Conservation (phyloP, 768 basidiomycete species). For the Lentinula detonsa region DNA sequence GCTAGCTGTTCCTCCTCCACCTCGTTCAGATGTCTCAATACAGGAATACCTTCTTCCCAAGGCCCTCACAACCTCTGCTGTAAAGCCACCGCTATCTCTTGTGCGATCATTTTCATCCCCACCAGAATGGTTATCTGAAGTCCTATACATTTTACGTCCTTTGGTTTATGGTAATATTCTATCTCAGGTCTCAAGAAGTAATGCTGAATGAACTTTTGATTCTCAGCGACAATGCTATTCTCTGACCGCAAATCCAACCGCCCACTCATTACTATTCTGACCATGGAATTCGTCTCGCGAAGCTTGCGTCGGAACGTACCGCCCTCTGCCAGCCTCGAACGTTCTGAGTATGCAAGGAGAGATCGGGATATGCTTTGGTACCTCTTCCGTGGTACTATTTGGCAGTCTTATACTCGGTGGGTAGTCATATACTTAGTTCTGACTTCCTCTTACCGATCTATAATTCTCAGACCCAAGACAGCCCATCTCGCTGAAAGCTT, state of each 20-base stretch:
- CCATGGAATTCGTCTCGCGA: conserved; percentile 70
- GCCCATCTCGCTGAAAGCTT: conserved; percentile 54
- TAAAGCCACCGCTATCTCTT: conserved; percentile 66
- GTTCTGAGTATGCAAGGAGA: conserved; percentile 73
- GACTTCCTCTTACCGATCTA: background rate
- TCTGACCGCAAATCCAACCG: conserved; percentile 45
- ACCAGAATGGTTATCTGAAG: conserved; percentile 72
- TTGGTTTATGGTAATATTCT: conserved; percentile 58
- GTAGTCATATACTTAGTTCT: conserved; percentile 12
- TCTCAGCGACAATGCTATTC: conserved; percentile 33
- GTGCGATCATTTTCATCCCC: conserved; percentile 54
- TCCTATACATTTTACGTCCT: conserved; percentile 66
- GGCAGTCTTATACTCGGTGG: conserved; percentile 74
- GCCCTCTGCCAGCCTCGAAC: conserved; percentile 57
- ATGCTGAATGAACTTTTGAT: background rate
- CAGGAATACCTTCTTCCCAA: conserved; percentile 84
- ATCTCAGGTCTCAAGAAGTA: background rate
- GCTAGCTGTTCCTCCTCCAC: conserved; percentile 42
- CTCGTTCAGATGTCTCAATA: conserved; percentile 47
- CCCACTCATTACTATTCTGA: conserved; percentile 58
- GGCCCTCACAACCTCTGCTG: conserved; percentile 65
- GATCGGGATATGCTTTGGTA: conserved; percentile 84
- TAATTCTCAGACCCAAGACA: conserved; percentile 62
- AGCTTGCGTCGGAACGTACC: conserved; percentile 65
- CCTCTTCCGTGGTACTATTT: conserved; percentile 79